phyloP scores from a whole-genome alignment of 2,329 filamentous ascomycete genomes.

The Fusarium albidum region DNA sequence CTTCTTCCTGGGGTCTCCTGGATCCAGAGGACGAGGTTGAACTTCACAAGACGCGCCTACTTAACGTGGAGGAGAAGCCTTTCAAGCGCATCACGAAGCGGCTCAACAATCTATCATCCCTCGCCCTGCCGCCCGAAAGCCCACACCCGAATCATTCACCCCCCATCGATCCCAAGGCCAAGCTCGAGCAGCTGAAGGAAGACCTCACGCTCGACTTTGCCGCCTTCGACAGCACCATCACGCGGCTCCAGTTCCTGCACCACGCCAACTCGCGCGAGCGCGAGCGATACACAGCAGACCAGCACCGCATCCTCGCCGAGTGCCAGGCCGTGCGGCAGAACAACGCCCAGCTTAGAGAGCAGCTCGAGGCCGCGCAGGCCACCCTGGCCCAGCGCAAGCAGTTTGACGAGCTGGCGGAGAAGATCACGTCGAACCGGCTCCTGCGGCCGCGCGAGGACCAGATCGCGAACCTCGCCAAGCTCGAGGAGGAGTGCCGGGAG shows the following conservation, averaged over 20 bases:
- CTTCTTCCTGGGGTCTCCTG: constrained; percentile 68
- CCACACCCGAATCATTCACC: constrained; percentile 55
- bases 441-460: constrained; percentile 88
- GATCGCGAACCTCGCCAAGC: constrained; percentile 76
- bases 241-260: constrained; percentile 86
- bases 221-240: constrained; percentile 84
- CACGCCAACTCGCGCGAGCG: constrained; percentile 85
- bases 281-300: constrained; percentile 82
- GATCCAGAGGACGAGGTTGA: constrained; percentile 81
- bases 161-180: constrained; percentile 55
- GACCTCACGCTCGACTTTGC: constrained; percentile 90
- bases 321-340: constrained; percentile 80
- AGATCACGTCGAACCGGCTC: constrained; percentile 82
- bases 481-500: constrained; percentile 88
- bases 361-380: constrained; percentile 78
- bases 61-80: constrained; percentile 90
- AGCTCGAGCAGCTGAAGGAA: constrained; percentile 75
- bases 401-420: constrained; percentile 88
- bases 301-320: constrained; percentile 78
- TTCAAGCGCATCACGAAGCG: constrained; percentile 90
- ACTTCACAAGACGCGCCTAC: constrained; percentile 85
- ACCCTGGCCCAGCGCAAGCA: constrained; percentile 81
- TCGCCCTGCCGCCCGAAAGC: constrained; percentile 48
- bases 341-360: constrained; percentile 74
- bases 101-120: constrained; percentile 73